phyloP scores from a whole-genome alignment of 2,329 filamentous ascomycete species.

The Aspergillus novofumigatus region DNA sequence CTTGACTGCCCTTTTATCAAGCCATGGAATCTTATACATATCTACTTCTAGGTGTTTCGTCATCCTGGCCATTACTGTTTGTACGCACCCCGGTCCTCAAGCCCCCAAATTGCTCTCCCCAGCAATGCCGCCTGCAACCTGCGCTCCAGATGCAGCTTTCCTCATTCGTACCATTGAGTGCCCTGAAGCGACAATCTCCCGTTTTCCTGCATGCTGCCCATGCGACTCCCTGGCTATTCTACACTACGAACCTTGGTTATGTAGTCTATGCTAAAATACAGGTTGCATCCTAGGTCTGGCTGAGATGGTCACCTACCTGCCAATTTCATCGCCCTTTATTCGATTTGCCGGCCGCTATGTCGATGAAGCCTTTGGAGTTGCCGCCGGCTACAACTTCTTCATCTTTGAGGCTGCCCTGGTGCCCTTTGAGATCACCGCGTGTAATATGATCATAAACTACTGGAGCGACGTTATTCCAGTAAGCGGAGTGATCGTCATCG shows the following conservation, averaged over 20 bases:
- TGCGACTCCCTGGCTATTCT: background rate
- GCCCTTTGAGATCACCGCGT: slow-evolving; percentile 51
- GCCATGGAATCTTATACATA: slow-evolving; percentile 28
- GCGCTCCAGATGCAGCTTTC: slow-evolving; percentile 8
- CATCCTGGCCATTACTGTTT: slow-evolving; percentile 44
- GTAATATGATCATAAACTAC: slow-evolving; percentile 48
- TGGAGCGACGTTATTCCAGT: slow-evolving; percentile 47
- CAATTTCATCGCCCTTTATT: slow-evolving; percentile 45
- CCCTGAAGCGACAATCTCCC: slow-evolving; percentile 12
- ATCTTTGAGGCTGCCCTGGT: slow-evolving; percentile 49
- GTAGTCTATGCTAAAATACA: slow-evolving; percentile 21
- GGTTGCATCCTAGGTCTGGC: slow-evolving; percentile 35
- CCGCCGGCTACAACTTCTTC: slow-evolving; percentile 50
- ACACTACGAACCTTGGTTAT: slow-evolving; percentile 1
- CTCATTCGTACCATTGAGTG: background rate
- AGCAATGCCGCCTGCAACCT: slow-evolving; percentile 6
- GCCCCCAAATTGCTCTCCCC: slow-evolving; percentile 2
- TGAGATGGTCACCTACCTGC: slow-evolving; percentile 50
- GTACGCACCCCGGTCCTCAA: slow-evolving; percentile 26
- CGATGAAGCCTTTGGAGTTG: slow-evolving; percentile 46
- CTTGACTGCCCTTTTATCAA: slow-evolving; percentile 6
- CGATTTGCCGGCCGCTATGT: slow-evolving; percentile 46
- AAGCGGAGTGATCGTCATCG: slow-evolving; percentile 44
- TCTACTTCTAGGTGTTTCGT: slow-evolving; percentile 39
- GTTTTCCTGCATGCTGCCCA: background rate